Percentiles rank a stretch among this genome's conserved stretches.
Conservation (phyloP, 169 alveolate species). For the Plasmodium knowlesi region DNA sequence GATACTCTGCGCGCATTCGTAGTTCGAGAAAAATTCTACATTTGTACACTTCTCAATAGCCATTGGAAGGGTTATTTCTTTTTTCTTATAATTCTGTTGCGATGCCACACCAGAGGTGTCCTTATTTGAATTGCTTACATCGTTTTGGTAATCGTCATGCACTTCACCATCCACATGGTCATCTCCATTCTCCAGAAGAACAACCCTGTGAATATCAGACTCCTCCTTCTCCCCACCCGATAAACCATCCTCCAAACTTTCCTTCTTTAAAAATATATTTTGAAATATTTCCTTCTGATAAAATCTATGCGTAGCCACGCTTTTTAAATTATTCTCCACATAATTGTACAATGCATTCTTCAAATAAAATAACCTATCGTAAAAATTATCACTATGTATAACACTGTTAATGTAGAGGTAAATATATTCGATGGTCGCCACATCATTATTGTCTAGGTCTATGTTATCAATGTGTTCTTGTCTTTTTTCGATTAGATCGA, state of each 20-base stretch:
- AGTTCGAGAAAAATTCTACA: constrained; percentile 15
- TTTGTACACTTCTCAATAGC: constrained; percentile 45
- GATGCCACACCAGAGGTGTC: not conserved
- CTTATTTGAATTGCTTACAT: not conserved
- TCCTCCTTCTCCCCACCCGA: not conserved
- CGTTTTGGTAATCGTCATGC: not conserved
- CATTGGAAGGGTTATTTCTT: constrained; percentile 2
- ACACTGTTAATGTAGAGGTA: constrained; percentile 62
- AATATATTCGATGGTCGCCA: constrained; percentile 51
- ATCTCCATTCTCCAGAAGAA: not conserved
- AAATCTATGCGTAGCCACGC: constrained; percentile 74
- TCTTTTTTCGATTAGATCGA: constrained; percentile 64
- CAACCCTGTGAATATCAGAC: not conserved
- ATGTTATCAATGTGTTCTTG: constrained; percentile 60
- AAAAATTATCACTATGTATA: constrained; percentile 71
- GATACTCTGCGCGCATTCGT: constrained; percentile 47
- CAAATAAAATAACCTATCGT: constrained; percentile 69
- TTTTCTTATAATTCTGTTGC: not conserved
- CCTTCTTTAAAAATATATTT: constrained; percentile 48
- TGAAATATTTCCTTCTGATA: constrained; percentile 73
- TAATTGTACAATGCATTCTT: constrained; percentile 46
- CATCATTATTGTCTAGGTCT: constrained; percentile 63
- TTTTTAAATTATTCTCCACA: constrained; percentile 60
- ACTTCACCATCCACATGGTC: not conserved
- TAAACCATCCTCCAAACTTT: constrained; percentile 1